phyloP scores from a whole-genome alignment of 495 filamentous ascomycete genomes.

The Daldinia loculata region DNA sequence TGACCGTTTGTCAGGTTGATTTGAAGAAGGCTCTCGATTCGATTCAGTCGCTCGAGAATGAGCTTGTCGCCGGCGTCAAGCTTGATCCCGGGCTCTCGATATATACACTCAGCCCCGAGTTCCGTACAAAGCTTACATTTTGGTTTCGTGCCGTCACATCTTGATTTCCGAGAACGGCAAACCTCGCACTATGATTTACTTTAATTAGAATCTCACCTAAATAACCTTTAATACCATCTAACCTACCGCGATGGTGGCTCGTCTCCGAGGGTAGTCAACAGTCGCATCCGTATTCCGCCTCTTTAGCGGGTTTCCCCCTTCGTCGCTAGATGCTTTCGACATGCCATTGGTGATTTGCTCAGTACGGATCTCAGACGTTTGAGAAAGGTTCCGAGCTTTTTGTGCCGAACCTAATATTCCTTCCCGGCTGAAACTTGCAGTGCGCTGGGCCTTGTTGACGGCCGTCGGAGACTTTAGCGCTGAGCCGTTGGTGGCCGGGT shows the following conservation, averaged over 20 bases:
- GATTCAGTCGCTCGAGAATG: constrained; percentile 77
- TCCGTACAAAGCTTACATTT: constrained; percentile 86
- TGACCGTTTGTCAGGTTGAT: constrained; percentile 65
- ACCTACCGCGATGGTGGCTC: constrained; percentile 78
- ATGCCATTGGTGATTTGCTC: constrained; percentile 54
- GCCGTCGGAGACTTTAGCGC: constrained; percentile 61
- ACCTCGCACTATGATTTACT: constrained; percentile 73
- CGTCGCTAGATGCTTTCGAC: constrained; percentile 58
- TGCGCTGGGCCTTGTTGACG: constrained; percentile 58
- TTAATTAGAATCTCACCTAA: constrained; percentile 42
- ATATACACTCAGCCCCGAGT: constrained; percentile 82
- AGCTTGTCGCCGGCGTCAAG: constrained; percentile 86
- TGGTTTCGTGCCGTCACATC: constrained; percentile 83
- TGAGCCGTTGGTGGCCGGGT: constrained; percentile 52
- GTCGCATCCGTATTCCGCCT: constrained; percentile 72
- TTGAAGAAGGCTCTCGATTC: constrained; percentile 81
- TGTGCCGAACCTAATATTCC: constrained; percentile 67
- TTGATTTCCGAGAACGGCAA: constrained; percentile 82
- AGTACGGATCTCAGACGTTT: constrained; percentile 57
- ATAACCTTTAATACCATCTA: constrained; percentile 11
- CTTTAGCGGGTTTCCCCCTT: constrained; percentile 64
- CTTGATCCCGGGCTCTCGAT: constrained; percentile 86
- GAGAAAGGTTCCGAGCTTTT: constrained; percentile 63
- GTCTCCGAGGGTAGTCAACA: constrained; percentile 72
- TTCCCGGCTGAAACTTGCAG: constrained; percentile 62